phyloP scores from a whole-genome alignment of 345 rosid species.

The Eucalyptus melliodora region DNA sequence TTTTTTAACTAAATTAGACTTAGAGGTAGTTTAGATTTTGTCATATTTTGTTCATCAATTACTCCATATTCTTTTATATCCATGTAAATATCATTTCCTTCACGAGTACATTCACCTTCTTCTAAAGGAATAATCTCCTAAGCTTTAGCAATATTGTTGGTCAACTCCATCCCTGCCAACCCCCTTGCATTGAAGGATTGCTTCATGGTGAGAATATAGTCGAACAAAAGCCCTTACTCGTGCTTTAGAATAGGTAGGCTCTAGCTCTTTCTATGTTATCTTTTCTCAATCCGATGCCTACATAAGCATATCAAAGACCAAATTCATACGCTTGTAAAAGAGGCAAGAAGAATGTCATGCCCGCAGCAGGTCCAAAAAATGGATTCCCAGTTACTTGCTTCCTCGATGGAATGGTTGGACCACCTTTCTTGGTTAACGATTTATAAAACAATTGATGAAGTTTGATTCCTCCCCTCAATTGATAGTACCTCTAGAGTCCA shows the following conservation, averaged over 20 bases:
- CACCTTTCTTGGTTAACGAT: neutral
- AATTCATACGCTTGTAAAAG: neutral
- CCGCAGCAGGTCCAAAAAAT: fast-evolving
- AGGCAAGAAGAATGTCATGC: neutral
- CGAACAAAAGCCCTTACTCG: neutral
- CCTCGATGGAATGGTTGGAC: neutral
- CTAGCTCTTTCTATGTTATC: neutral
- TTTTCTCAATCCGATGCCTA: neutral
- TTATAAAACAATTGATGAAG: neutral
- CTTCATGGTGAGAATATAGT: neutral
- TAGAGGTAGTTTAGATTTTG: fast-evolving
- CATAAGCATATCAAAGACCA: neutral
- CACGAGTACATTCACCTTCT: neutral
- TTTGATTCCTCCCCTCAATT: neutral
- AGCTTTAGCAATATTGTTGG: too few species aligned
- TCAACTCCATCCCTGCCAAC: fast-evolving
- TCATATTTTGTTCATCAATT: too few species aligned
- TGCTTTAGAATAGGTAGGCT: neutral
- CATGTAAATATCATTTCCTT: neutral
- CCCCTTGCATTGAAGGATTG: neutral
- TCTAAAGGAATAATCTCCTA: too few species aligned
- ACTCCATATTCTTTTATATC: neutral
- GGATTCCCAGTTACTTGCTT: neutral
- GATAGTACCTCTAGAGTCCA: neutral
- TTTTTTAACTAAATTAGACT: fast-evolving